These are phyloP conservation scores for Chloris gayana DNA, from an alignment of 176 grass and related monocot genomes.

Conservation along the genomic window DNA sequence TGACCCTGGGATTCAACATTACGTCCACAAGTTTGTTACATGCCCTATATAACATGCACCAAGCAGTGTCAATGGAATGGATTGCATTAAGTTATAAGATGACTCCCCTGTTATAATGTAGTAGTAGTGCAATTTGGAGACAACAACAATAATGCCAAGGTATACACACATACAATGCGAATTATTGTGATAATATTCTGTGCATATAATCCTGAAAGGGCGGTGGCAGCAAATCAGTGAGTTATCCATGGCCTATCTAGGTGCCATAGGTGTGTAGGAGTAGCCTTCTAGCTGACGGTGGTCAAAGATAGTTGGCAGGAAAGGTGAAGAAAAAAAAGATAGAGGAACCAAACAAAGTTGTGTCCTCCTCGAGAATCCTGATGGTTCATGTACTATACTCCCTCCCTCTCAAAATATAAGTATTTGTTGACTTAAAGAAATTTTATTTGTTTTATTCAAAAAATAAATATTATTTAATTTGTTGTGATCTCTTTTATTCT, in stretches of 20 bases:
- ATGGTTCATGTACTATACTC: neutral
- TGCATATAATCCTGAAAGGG: neutral
- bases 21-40: neutral
- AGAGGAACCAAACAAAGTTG: slow-evolving; percentile 33
- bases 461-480: no score
- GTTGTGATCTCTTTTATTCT: no score
- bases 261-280: neutral
- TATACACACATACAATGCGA: no score
- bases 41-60: neutral
- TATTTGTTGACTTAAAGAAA: no score
- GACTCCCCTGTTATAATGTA: no score
- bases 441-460: no score
- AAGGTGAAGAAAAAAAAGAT: neutral
- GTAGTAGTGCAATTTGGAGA: no score
- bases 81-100: no score
- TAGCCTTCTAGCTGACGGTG: slow-evolving; percentile 30
- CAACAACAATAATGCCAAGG: no score
- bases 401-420: no score
- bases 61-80: no score
- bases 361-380: slow-evolving; percentile 29
- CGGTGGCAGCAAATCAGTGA: neutral
- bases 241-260: slow-evolving; percentile 1
- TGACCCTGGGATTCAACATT: neutral
- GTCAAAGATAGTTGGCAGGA: slow-evolving; percentile 38
- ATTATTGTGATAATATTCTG: neutral